Evolutionary conservation across 306 rosid species (phyloP).

Genomic region (Fragaria ananassa): DNA sequence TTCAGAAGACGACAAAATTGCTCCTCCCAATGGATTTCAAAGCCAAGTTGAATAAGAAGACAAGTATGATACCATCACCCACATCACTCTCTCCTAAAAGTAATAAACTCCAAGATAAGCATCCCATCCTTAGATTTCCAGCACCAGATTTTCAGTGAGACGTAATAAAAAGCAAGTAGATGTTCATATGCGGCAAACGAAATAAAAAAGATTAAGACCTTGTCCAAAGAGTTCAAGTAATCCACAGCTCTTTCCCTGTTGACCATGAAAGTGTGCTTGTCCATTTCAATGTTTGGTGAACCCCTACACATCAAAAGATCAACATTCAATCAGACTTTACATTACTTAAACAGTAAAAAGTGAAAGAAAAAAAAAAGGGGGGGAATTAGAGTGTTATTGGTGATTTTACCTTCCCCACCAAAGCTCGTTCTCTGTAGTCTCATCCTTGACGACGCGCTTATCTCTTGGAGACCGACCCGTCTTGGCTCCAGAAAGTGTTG

Average conservation of each 20-base stretch:
- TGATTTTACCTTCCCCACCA: slow-evolving; percentile 91
- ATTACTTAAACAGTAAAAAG: neutral
- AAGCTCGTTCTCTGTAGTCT: slow-evolving; percentile 55
- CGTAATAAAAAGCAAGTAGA: neutral
- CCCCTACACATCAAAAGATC: slow-evolving; percentile 43
- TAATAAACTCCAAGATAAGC: neutral
- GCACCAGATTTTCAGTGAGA: neutral
- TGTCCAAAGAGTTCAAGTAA: slow-evolving; percentile 83
- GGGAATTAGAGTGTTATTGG: neutral
- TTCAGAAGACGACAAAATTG: neutral
- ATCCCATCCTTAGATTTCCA: neutral
- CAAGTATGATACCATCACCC: slow-evolving; percentile 12
- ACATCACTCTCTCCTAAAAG: slow-evolving; percentile 19
- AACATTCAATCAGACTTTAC: neutral
- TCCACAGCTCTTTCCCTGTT: slow-evolving; percentile 93
- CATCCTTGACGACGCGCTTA: slow-evolving; percentile 80
- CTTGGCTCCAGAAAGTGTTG: slow-evolving; percentile 94
- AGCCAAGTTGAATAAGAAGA: slow-evolving; percentile 11
- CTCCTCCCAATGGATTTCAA: slow-evolving; percentile 7
- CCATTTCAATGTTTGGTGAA: slow-evolving; percentile 94
- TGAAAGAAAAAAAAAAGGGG: no score
- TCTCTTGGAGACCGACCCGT: slow-evolving; percentile 93
- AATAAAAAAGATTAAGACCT: slow-evolving; percentile 34
- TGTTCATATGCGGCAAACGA: neutral
- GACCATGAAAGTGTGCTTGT: slow-evolving; percentile 66